These are phyloP conservation scores for Exophiala phaeomuriformis DNA, from an alignment of 2,329 filamentous ascomycete species.

Conservation along the genomic window DNA sequence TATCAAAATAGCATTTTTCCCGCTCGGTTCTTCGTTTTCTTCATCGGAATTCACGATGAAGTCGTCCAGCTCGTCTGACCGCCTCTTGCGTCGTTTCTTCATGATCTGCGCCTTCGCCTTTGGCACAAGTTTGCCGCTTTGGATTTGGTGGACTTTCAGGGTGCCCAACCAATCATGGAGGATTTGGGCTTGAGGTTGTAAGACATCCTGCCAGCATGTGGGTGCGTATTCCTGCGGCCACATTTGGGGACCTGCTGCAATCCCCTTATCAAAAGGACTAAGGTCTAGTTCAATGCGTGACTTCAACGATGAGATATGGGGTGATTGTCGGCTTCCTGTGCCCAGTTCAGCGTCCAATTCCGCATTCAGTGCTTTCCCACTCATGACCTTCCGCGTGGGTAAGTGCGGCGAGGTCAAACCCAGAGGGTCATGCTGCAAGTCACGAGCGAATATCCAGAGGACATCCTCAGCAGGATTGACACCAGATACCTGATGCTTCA, in stretches of 20 bases:
- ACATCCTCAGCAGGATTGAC: conserved; percentile 16
- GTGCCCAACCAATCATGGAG: conserved; percentile 74
- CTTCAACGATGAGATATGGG: conserved; percentile 33
- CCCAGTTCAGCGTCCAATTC: not conserved
- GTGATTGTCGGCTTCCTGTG: not conserved
- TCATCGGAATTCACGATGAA: conserved; percentile 77
- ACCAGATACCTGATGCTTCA: conserved; percentile 5
- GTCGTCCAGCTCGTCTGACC: conserved; percentile 61
- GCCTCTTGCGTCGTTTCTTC: conserved; percentile 59
- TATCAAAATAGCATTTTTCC: conserved; percentile 69
- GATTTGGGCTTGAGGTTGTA: conserved; percentile 69
- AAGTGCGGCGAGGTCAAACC: not conserved
- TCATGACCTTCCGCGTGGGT: conserved; percentile 15
- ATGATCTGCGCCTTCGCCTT: conserved; percentile 25
- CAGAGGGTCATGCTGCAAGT: not conserved
- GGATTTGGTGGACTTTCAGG: conserved; percentile 69
- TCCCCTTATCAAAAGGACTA: conserved; percentile 72
- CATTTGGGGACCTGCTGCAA: conserved; percentile 58
- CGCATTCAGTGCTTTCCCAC: conserved; percentile 6
- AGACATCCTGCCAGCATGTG: conserved; percentile 57
- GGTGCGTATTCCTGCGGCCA: conserved; percentile 89
- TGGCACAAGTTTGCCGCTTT: conserved; percentile 44
- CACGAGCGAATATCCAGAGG: conserved; percentile 8
- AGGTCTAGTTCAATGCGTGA: conserved; percentile 48
- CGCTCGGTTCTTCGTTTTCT: conserved; percentile 49